Evolutionary conservation across 768 basidiomycete species (phyloP).

Genomic region (Lyophyllum shimeji): DNA sequence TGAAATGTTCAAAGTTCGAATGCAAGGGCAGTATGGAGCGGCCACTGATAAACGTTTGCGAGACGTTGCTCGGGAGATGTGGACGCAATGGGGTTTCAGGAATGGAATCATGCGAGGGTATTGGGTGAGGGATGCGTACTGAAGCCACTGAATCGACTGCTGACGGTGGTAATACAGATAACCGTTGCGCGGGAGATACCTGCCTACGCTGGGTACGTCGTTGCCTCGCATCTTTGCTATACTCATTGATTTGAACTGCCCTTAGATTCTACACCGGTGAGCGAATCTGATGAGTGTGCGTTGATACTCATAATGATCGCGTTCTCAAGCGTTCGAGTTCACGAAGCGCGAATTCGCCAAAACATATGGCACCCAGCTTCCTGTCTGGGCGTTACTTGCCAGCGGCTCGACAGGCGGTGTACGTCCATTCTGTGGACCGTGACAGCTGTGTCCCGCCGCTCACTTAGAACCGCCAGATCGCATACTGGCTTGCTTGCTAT

Average conservation of each 20-base stretch:
- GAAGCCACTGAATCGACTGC: background rate
- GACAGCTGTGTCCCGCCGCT: background rate
- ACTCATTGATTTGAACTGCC: background rate
- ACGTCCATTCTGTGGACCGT: slow-evolving; percentile 25
- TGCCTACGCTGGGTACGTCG: slow-evolving; percentile 83
- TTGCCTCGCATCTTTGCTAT: background rate
- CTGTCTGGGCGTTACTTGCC: slow-evolving; percentile 82
- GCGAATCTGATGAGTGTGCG: background rate
- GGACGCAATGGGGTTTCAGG: slow-evolving; percentile 80
- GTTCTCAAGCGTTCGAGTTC: slow-evolving; percentile 74
- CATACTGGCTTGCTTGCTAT: slow-evolving; percentile 94
- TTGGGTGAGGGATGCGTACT: slow-evolving; percentile 59
- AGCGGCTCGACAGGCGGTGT: slow-evolving; percentile 86
- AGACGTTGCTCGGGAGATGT: slow-evolving; percentile 77
- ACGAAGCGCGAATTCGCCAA: slow-evolving; percentile 75
- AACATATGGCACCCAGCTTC: slow-evolving; percentile 64
- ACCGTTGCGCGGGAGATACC: slow-evolving; percentile 94
- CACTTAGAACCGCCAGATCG: slow-evolving; percentile 45
- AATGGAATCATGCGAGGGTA: slow-evolving; percentile 95
- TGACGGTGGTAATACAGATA: slow-evolving; percentile 44
- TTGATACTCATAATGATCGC: background rate
- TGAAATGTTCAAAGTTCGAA: slow-evolving; percentile 98
- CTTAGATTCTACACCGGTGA: slow-evolving; percentile 68
- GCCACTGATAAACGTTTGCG: slow-evolving; percentile 76
- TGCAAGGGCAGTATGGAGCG: slow-evolving; percentile 94